Conservation (phyloP, 1,284 basidiomycete genomes). For the Boletus nobilissimus region DNA sequence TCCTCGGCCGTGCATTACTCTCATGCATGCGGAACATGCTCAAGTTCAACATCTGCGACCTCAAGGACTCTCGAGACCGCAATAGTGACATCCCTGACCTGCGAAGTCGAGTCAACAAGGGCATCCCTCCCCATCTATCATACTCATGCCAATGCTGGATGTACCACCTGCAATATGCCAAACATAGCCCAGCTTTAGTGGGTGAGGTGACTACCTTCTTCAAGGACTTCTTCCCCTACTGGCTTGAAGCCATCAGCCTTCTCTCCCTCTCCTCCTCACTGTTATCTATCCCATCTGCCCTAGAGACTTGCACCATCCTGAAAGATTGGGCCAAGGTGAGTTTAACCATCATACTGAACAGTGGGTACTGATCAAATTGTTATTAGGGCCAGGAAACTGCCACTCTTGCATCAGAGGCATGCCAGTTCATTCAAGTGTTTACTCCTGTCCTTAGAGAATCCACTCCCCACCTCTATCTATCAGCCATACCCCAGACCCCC, state of each 20-base stretch:
- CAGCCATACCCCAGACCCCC: slow-evolving; percentile 7
- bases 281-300: not conserved
- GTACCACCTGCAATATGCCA: not conserved
- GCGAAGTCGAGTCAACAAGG: not conserved
- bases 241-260: slow-evolving; percentile 3
- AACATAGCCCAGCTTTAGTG: not conserved
- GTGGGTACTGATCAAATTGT: not conserved
- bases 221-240: slow-evolving; percentile 15
- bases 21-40: not conserved
- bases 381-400: slow-evolving; percentile 5
- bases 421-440: slow-evolving; percentile 11
- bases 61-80: not conserved
- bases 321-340: slow-evolving; percentile 23
- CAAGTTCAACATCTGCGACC: not conserved
- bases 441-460: not conserved
- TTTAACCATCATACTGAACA: rapidly evolving
- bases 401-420: slow-evolving; percentile 9
- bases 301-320: slow-evolving; percentile 12
- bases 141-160: slow-evolving; percentile 28
- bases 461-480: not conserved
- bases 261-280: not conserved
- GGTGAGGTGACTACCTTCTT: slow-evolving; percentile 17
- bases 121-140: slow-evolving; percentile 9
- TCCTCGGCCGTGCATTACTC: not conserved
- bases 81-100: not conserved